phyloP scores from a whole-genome alignment of 2,329 filamentous ascomycete genomes.

The Fonsecaea pedrosoi region DNA sequence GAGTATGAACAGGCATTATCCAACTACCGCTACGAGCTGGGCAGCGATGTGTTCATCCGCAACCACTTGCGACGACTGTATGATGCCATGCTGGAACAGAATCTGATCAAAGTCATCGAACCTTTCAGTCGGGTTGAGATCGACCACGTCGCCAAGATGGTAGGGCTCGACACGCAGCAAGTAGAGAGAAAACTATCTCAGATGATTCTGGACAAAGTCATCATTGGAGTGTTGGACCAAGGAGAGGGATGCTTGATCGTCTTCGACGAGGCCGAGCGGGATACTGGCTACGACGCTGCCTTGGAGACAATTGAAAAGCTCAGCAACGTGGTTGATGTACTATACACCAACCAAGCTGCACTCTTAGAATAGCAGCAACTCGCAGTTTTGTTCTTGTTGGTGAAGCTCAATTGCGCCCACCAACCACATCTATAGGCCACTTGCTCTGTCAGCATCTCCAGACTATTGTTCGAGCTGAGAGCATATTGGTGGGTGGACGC shows the following conservation, averaged over 20 bases:
- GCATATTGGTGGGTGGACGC: not conserved
- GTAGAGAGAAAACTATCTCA: constrained; percentile 98
- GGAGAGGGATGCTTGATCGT: constrained; percentile 97
- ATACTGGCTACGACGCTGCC: constrained; percentile 92
- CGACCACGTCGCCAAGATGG: constrained; percentile 95
- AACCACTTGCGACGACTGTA: constrained; percentile 95
- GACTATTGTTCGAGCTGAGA: not conserved
- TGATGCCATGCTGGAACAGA: constrained; percentile 99
- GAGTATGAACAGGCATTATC: constrained; percentile 95
- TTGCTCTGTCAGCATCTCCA: not conserved
- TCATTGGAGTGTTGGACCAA: constrained; percentile 95
- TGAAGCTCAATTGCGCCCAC: not conserved
- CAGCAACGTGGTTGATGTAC: constrained; percentile 93
- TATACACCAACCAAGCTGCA: constrained; percentile 97
- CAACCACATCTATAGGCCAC: not conserved
- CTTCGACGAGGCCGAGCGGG: constrained; percentile 91
- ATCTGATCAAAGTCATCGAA: constrained; percentile 99
- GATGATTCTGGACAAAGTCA: constrained; percentile 99
- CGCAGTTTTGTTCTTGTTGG: constrained; percentile 1
- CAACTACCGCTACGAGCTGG: constrained; percentile 90
- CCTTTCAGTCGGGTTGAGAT: constrained; percentile 98
- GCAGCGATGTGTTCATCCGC: constrained; percentile 92
- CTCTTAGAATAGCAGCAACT: constrained; percentile 76
- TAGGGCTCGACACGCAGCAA: constrained; percentile 92
- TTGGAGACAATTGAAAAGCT: constrained; percentile 95